phyloP scores from a whole-genome alignment of 1,139 yeast genomes.

The Yamadazyma trypodendri region DNA sequence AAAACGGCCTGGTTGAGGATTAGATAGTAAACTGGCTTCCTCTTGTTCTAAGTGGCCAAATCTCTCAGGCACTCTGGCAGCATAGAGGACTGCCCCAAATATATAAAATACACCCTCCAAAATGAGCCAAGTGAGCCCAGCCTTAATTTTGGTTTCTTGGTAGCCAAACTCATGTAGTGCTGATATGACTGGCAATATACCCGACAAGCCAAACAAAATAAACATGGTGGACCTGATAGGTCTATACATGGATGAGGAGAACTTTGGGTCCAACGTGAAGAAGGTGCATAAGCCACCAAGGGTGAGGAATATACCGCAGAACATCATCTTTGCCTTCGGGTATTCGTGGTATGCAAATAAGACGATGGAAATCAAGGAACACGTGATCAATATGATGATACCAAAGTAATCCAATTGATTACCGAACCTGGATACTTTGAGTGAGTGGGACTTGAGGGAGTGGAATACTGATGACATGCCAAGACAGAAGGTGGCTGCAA shows the following conservation, averaged over 20 bases:
- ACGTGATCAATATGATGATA: constrained; percentile 70
- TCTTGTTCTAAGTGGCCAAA: constrained; percentile 53
- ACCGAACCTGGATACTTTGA: constrained; percentile 57
- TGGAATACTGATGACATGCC: constrained; percentile 78
- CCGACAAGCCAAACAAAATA: constrained; percentile 77
- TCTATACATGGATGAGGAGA: constrained; percentile 69
- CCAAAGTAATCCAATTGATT: constrained; percentile 88
- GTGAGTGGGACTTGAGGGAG: constrained; percentile 74
- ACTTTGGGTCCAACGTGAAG: constrained; percentile 63
- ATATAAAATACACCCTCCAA: constrained; percentile 75
- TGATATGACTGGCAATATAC: constrained; percentile 63
- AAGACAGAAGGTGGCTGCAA: constrained; percentile 54
- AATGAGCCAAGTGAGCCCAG: constrained; percentile 61
- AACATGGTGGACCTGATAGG: constrained; percentile 78
- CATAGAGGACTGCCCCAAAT: constrained; percentile 76
- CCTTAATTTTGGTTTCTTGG: constrained; percentile 45
- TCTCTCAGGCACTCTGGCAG: constrained; percentile 76
- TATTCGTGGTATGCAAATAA: constrained; percentile 65
- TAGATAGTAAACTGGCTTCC: constrained; percentile 15
- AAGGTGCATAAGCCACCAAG: constrained; percentile 65
- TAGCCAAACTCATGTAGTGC: constrained; percentile 42
- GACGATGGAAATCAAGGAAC: constrained; percentile 72
- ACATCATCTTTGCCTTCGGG: constrained; percentile 37
- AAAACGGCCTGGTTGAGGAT: constrained; percentile 36
- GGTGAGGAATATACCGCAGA: constrained; percentile 46